phyloP scores from a whole-genome alignment of 2,329 filamentous ascomycete genomes.

The Verticillium nonalfalfae region DNA sequence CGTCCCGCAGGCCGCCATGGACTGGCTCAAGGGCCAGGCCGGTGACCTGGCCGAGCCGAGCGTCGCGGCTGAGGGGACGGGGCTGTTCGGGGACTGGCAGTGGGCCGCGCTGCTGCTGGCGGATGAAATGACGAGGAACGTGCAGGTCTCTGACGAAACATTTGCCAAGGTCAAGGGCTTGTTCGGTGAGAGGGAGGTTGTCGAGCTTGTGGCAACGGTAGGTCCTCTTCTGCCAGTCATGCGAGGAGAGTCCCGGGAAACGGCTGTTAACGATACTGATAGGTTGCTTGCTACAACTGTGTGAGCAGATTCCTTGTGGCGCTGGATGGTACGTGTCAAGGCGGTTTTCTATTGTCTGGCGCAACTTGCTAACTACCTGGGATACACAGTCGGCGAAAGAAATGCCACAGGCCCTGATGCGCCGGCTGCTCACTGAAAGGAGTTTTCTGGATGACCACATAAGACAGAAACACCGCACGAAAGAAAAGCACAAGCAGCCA shows the following conservation, averaged over 20 bases:
- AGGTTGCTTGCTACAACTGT: conserved; percentile 73
- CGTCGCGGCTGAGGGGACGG: conserved; percentile 18
- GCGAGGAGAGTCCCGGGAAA: background rate
- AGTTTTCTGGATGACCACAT: background rate
- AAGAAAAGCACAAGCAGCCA: background rate
- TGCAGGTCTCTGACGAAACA: conserved; percentile 61
- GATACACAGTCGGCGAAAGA: conserved; percentile 45
- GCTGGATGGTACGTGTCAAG: conserved; percentile 56
- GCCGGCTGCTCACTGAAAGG: conserved; percentile 22
- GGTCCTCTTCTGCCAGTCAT: conserved; percentile 13
- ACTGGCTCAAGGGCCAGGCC: conserved; percentile 29
- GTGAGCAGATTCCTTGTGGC: conserved; percentile 80
- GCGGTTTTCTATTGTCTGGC: background rate
- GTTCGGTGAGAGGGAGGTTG: conserved; percentile 66
- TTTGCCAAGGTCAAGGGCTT: conserved; percentile 56
- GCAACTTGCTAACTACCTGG: background rate
- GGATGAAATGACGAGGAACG: conserved; percentile 76
- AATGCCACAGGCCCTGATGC: conserved; percentile 45
- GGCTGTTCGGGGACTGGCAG: conserved; percentile 44
- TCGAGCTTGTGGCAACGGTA: conserved; percentile 75
- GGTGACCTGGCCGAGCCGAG: conserved; percentile 12
- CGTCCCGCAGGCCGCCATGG: conserved; percentile 44
- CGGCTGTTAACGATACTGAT: conserved; percentile 10
- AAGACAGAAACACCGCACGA: background rate
- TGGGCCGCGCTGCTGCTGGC: conserved; percentile 67